Conservation (phyloP, 2,329 filamentous ascomycete species). For the Uncinocarpus reesii region DNA sequence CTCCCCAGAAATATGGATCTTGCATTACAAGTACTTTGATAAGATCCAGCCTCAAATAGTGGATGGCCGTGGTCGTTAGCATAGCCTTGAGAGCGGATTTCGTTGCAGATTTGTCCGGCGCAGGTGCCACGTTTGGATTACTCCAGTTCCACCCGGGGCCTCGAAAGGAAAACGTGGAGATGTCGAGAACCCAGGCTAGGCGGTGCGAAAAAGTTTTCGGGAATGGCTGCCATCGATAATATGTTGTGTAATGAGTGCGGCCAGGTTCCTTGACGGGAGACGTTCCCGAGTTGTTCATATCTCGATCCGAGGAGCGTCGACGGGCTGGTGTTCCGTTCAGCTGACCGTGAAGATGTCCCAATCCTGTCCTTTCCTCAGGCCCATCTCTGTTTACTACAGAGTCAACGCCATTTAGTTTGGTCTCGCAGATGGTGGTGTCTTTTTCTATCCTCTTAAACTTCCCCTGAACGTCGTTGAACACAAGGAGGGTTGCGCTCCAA, state of each 20-base stretch:
- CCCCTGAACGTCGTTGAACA: conserved; percentile 46
- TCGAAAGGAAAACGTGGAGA: conserved; percentile 4
- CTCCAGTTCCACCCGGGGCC: conserved; percentile 12
- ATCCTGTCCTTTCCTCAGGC: not conserved
- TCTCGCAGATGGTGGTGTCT: conserved; percentile 13
- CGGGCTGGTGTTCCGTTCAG: too few species aligned
- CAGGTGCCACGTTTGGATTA: not conserved
- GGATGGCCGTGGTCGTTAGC: conserved; percentile 40
- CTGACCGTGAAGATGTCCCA: not conserved
- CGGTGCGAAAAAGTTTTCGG: conserved; percentile 22
- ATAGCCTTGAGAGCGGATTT: conserved; percentile 39
- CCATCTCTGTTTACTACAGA: not conserved
- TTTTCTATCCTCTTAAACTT: conserved; percentile 49
- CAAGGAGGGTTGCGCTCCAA: conserved; percentile 44
- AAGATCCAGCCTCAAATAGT: conserved; percentile 60
- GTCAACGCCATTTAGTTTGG: conserved; percentile 4
- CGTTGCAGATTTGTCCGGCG: conserved; percentile 24
- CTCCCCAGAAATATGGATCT: conserved; percentile 66
- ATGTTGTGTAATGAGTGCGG: conserved; percentile 42
- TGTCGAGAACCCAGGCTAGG: conserved; percentile 12
- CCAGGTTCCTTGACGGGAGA: not conserved
- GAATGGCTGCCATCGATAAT: conserved; percentile 40
- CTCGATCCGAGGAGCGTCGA: too few species aligned
- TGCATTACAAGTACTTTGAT: conserved; percentile 58
- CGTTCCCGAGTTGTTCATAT: not conserved